A percentile compares a stretch with the other conserved stretches of the same genome.
Conservation (phyloP, 164 flowering plant species). For the Kingdonia uniflora region DNA sequence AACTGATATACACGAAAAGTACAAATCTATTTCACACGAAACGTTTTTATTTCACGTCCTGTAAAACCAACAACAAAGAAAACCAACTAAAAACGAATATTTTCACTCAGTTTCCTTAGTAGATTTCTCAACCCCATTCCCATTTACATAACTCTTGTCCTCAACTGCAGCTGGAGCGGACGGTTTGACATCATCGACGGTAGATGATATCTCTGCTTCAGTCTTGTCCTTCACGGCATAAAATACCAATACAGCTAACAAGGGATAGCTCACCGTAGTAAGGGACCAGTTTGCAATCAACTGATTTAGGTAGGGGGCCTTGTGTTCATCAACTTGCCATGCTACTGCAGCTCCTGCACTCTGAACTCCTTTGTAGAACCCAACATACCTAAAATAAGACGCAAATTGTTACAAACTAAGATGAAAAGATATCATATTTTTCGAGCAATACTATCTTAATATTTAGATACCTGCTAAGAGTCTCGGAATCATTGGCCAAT, state of each 20-base stretch:
- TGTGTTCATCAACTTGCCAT: slow-evolving; percentile 74
- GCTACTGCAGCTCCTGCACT: slow-evolving; percentile 95
- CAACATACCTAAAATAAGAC: slow-evolving; percentile 45
- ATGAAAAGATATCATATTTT: no score
- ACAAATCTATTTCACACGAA: not conserved
- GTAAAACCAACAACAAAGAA: not conserved
- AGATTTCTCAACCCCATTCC: slow-evolving; percentile 1
- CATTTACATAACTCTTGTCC: not conserved
- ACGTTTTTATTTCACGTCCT: not conserved
- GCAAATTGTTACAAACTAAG: no score
- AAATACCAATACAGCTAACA: slow-evolving; percentile 41
- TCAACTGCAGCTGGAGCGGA: slow-evolving; percentile 6
- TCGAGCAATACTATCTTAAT: no score
- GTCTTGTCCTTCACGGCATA: slow-evolving; percentile 57
- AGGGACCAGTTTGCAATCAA: slow-evolving; percentile 67
- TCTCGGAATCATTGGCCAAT: slow-evolving; percentile 81
- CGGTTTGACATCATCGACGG: slow-evolving; percentile 11
- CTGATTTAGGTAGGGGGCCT: slow-evolving; percentile 40
- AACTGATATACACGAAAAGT: not conserved
- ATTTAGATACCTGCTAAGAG: slow-evolving; percentile 97
- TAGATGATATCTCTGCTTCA: slow-evolving; percentile 12
- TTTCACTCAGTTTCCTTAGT: not conserved
- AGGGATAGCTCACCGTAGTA: slow-evolving; percentile 67
- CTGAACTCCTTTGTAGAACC: slow-evolving; percentile 93
- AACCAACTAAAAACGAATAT: not conserved